Base-by-base conservation (phyloP, 306 rosid species). In the Pterocarpus macrocarpus region DNA sequence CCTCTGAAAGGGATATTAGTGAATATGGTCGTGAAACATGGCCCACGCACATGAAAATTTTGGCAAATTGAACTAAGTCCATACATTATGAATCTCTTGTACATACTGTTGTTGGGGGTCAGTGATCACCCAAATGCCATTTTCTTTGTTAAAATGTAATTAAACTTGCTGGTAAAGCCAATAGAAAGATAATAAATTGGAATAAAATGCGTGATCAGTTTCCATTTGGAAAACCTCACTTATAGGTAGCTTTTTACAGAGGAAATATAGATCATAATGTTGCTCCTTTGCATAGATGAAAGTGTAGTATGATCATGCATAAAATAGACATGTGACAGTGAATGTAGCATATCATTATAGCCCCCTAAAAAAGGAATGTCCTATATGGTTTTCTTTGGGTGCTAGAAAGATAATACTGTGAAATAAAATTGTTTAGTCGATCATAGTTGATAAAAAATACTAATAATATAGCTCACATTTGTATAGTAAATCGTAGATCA, bases 21-120 rank as follows among this genome's bases (percentile, higher is more conserved):
- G 34, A 77, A 77, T 66, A 77, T 13, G 44, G 39, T 55, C 4
- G 10, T 33, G 16, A 64, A 49, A 76, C 34, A 16, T 63, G 63
- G 28, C 28, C 80, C 49, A 14, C 50, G 16, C n/a, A 45, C 33
- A 41, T 16, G 32, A n/a, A 62, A 47, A 34, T 64, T 47, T 63
- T 64, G 72, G 36, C 22, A 49, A 63, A 12, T 75, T 63, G 22
- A 64, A 35, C 52, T 49, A 45, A 45, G 49, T 47, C 55, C 52
- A 36, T 50, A 34, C 12, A 76, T 12, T 33, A 8, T n/a, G 57
- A 55, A 47, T 47, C 7, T 56, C 28, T 14, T 43, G 15, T 59
- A 14, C 33, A 28, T 44, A 41, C 10, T 32, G 8, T 14, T 43
- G 28, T 22, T 17, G 52, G 9, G 32, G 45, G 22, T 16, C 7